phyloP scores from a whole-genome alignment of 768 basidiomycete genomes.

The Tulasnella sp. region DNA sequence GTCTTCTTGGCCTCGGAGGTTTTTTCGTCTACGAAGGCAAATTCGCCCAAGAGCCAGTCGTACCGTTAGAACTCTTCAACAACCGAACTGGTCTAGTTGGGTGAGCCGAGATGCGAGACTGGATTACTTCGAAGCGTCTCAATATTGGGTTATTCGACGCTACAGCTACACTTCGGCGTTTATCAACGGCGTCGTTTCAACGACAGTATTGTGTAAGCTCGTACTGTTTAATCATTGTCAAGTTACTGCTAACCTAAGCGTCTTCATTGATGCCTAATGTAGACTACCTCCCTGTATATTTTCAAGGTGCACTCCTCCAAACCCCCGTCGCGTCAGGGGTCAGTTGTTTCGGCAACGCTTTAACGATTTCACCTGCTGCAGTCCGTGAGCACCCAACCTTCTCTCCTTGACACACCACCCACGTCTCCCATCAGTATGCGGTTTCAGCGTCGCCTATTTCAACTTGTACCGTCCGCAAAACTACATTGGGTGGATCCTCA shows the following conservation, averaged over 20 bases:
- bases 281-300: slow-evolving; percentile 24
- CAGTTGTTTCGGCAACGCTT: slow-evolving; percentile 29
- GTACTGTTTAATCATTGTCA: neutral
- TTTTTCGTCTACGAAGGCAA: slow-evolving; percentile 4
- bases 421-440: slow-evolving; percentile 22
- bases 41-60: neutral
- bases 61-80: slow-evolving; percentile 26
- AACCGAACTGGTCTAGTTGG: slow-evolving; percentile 28
- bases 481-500: slow-evolving; percentile 28
- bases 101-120: slow-evolving; percentile 19
- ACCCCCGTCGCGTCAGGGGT: slow-evolving; percentile 31
- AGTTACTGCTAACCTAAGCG: neutral
- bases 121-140: neutral
- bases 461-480: slow-evolving; percentile 31
- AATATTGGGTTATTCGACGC: slow-evolving; percentile 1
- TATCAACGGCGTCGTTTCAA: slow-evolving; percentile 19
- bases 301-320: slow-evolving; percentile 30
- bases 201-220: slow-evolving; percentile 7
- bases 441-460: slow-evolving; percentile 27
- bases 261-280: neutral
- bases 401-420: neutral
- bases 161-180: slow-evolving; percentile 20
- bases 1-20: slow-evolving; percentile 25
- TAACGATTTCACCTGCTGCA: slow-evolving; percentile 31
- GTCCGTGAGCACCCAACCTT: slow-evolving; percentile 21